Evolutionary conservation across 2,329 filamentous ascomycete genomes (phyloP).

Genomic region (Geoglossum cookeanum): DNA sequence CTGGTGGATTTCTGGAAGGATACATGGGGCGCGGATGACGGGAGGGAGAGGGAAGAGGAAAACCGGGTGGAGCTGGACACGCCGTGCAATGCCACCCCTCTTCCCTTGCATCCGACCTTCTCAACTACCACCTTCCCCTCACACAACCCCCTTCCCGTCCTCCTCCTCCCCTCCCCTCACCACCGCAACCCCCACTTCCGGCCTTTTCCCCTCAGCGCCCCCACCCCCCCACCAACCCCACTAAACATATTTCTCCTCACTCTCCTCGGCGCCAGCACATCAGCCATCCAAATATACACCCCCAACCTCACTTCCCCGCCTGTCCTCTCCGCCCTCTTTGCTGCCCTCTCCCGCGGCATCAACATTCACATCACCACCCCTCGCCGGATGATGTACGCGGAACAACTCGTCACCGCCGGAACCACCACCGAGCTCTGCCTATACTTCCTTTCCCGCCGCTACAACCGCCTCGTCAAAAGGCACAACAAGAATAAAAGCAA

Average conservation of each 20-base stretch:
- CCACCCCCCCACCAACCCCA: slow-evolving; percentile 40
- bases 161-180: slow-evolving; percentile 21
- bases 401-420: slow-evolving; percentile 63
- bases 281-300: slow-evolving; percentile 48
- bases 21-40: slow-evolving; percentile 35
- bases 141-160: slow-evolving; percentile 38
- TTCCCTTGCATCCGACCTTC: too few relatives aligned
- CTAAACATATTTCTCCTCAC: slow-evolving; percentile 46
- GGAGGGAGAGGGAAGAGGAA: too few relatives aligned
- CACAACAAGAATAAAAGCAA: neutral
- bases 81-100: too few relatives aligned
- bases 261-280: slow-evolving; percentile 37
- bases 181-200: slow-evolving; percentile 45
- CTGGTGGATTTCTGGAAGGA: slow-evolving; percentile 46
- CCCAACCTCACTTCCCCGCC: slow-evolving; percentile 57
- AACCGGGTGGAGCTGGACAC: too few relatives aligned
- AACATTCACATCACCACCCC: slow-evolving; percentile 49
- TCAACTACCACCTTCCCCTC: too few relatives aligned
- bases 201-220: slow-evolving; percentile 36
- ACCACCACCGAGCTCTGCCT: slow-evolving; percentile 41
- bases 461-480: neutral
- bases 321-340: slow-evolving; percentile 40
- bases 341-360: slow-evolving; percentile 35
- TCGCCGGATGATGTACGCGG: slow-evolving; percentile 51
- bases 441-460: neutral